Evolutionary conservation across 2,329 filamentous ascomycete species (phyloP), one percentile per base, ranked within the genome.

Genomic region (Fusarium napiforme): DNA sequence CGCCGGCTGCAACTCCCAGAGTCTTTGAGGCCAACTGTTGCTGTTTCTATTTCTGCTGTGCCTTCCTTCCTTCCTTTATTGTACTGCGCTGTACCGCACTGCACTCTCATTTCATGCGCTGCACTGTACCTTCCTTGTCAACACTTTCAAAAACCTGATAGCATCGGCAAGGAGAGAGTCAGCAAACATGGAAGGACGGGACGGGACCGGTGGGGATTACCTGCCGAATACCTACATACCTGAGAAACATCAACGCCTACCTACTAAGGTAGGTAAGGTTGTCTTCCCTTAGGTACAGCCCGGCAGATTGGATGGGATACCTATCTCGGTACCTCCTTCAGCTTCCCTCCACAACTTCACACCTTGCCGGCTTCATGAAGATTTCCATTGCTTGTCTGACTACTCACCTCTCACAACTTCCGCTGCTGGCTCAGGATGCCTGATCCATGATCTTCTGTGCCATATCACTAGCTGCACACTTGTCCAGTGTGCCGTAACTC

Each of bases 1-100:
- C 60, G 71, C 60, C 46, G 28, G 42, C 49, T 65, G 56, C 50
- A 60, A 68, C 63, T 71, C 50, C 40, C 40, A 55, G 52, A 39
- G 9, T 40, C 52, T 65, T 72, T 74, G 71, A 74, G 71, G 71
- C 71, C 71, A 74, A 72, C 67, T 73, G 23, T 39, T 61, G 19
- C 42, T 47, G 53, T 55, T 46, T 36, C 61, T 71, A 52, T 34
- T 49, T 62, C 62, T 67, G 62, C 21, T 36, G 59, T 67, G 21
- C 64, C 45, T 66, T 40, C 32, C 30, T 58, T 19, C 46, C 19
- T 42, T 34, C 26, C 43, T 65, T 37, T 37, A 37, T 16, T 55
- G 47, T 49, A 37, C 43, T 56, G 28, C 47, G 26, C 34, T 36
- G 40, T 40, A 34, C 34, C 40, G 50, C 45, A 37, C 28, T 39